Evolutionary conservation across 2,329 filamentous ascomycete species (phyloP).

Genomic region (Sporothrix dimorphospora): DNA sequence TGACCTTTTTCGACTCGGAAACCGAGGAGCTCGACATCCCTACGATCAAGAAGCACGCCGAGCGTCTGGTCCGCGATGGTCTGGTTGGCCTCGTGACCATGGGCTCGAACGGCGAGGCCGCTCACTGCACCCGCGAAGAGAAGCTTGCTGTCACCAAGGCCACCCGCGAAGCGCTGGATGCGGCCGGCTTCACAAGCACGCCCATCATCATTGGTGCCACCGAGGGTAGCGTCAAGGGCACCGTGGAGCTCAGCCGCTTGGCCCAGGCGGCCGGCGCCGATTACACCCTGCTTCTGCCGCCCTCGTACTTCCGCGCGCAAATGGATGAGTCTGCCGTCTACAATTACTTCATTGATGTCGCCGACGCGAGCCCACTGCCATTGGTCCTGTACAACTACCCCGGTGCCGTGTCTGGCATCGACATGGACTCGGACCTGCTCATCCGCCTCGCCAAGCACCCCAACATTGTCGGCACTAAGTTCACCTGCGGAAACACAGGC

Average conservation of each 20-base stretch:
- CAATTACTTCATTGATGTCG: conserved; percentile 62
- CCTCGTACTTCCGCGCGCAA: conserved; percentile 79
- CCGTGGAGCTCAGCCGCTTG: conserved; percentile 73
- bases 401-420: conserved; percentile 81
- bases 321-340: conserved; percentile 74
- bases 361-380: conserved; percentile 75
- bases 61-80: conserved; percentile 75
- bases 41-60: conserved; percentile 77
- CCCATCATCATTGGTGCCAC: conserved; percentile 82
- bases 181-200: conserved; percentile 73
- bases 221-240: conserved; percentile 79
- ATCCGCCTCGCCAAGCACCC: conserved; percentile 77
- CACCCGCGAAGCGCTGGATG: conserved; percentile 79
- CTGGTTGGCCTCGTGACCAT: conserved; percentile 82
- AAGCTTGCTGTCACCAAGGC: conserved; percentile 74
- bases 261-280: conserved; percentile 72
- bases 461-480: conserved; percentile 87
- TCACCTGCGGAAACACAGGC: conserved; percentile 88
- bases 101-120: conserved; percentile 89
- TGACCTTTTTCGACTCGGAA: conserved; percentile 85
- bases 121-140: conserved; percentile 79
- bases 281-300: conserved; percentile 77
- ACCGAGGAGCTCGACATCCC: conserved; percentile 85
- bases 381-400: conserved; percentile 90
- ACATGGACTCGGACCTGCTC: conserved; percentile 86